phyloP scores from a whole-genome alignment of 1,284 basidiomycete species.

The Rugosomyces carneus region DNA sequence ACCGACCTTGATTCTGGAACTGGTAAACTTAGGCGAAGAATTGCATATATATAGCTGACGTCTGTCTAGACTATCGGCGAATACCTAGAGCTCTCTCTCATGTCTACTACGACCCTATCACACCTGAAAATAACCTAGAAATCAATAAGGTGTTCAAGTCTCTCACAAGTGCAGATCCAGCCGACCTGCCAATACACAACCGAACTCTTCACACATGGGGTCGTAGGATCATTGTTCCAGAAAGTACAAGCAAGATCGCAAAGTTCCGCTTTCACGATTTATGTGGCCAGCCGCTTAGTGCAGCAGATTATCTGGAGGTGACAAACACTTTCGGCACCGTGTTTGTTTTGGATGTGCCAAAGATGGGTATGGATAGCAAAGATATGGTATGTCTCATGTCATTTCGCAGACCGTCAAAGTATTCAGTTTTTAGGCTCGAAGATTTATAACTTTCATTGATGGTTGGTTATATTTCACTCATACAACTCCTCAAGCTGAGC shows the following conservation, averaged over 20 bases:
- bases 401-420: slow-evolving; percentile 3
- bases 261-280: slow-evolving; percentile 86
- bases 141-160: slow-evolving; percentile 81
- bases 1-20: slow-evolving; percentile 94
- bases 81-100: slow-evolving; percentile 86
- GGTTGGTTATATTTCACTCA: slow-evolving; percentile 39
- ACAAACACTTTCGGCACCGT: slow-evolving; percentile 85
- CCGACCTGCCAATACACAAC: slow-evolving; percentile 54
- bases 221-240: slow-evolving; percentile 72
- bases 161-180: slow-evolving; percentile 50
- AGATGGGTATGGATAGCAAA: slow-evolving; percentile 84
- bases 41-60: slow-evolving; percentile 14
- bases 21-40: slow-evolving; percentile 41
- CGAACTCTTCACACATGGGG: slow-evolving; percentile 86
- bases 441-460: slow-evolving; percentile 98
- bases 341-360: slow-evolving; percentile 84
- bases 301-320: slow-evolving; percentile 95
- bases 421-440: slow-evolving; percentile 54
- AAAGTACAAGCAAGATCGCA: slow-evolving; percentile 75
- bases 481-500: not conserved
- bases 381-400: slow-evolving; percentile 58
- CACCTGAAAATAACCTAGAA: slow-evolving; percentile 58
- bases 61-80: slow-evolving; percentile 81
- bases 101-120: slow-evolving; percentile 85
- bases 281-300: slow-evolving; percentile 86